phyloP scores from a whole-genome alignment of 306 rosid species.

The Castanospermum australe region DNA sequence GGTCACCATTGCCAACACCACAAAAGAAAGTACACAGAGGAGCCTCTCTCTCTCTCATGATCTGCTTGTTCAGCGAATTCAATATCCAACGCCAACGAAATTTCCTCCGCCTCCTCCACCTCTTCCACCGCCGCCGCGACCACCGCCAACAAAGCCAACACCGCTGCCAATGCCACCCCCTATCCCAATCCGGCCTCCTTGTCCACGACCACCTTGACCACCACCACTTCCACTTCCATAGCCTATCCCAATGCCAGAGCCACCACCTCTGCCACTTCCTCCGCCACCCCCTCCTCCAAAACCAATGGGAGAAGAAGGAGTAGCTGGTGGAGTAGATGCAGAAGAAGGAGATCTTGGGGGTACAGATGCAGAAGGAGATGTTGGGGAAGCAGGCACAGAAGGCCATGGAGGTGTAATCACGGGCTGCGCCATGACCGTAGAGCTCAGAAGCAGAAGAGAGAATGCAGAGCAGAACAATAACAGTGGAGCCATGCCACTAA shows the following conservation, averaged over 20 bases:
- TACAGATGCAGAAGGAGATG: not conserved
- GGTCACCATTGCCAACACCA: not conserved
- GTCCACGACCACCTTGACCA: slow-evolving; percentile 1
- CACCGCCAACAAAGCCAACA: not conserved
- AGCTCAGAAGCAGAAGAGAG: not conserved
- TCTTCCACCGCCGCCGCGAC: not conserved
- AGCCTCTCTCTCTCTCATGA: not conserved
- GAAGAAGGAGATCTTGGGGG: not conserved
- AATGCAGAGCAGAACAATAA: not conserved
- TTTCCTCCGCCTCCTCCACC: not conserved
- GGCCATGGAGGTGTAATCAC: too few relatives aligned
- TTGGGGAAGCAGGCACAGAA: too few relatives aligned
- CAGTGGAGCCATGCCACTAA: not conserved
- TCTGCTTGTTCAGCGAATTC: not conserved
- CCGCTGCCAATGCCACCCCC: not conserved
- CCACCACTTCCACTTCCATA: not conserved
- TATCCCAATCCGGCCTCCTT: not conserved
- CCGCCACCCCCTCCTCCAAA: slow-evolving; percentile 7
- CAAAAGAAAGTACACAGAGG: not conserved
- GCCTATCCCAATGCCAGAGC: not conserved
- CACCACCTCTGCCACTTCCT: not conserved
- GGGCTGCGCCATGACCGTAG: not conserved
- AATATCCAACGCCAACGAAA: not conserved
- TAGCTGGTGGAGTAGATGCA: not conserved
- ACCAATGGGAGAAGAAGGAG: not conserved